Percentiles rank a stretch among this genome's conserved stretches.
phyloP scores from a whole-genome alignment of 495 filamentous ascomycete species.

The Cryomyces minteri region DNA sequence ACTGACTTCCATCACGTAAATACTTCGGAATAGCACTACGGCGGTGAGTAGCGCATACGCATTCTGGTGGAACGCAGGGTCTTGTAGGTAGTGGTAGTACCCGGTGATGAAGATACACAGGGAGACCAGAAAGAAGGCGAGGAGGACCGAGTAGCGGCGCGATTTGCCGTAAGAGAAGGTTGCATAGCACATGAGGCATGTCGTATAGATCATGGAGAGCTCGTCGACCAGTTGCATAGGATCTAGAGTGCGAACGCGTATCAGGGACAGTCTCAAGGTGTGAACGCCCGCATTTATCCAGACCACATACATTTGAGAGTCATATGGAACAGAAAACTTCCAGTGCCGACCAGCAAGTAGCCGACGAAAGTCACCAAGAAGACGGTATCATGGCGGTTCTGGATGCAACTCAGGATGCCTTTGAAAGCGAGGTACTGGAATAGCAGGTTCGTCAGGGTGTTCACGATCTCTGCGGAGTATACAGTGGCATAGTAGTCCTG shows the following conservation, averaged over 20 bases:
- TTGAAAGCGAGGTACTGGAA: slow-evolving; percentile 20
- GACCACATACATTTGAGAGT: slow-evolving; percentile 21
- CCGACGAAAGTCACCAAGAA: slow-evolving; percentile 23
- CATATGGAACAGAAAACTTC: slow-evolving; percentile 23
- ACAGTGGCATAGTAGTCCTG: slow-evolving; percentile 24
- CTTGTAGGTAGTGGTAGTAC: slow-evolving; percentile 87
- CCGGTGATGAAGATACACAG: slow-evolving; percentile 68
- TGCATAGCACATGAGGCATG: slow-evolving; percentile 80
- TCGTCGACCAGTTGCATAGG: slow-evolving; percentile 97
- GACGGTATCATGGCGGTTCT: slow-evolving; percentile 20
- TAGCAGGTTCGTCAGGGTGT: slow-evolving; percentile 23
- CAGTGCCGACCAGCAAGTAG: slow-evolving; percentile 21
- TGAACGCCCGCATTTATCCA: neutral
- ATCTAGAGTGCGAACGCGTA: slow-evolving; percentile 30
- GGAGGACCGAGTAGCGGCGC: slow-evolving; percentile 27
- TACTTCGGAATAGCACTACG: slow-evolving; percentile 55
- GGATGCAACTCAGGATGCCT: slow-evolving; percentile 19
- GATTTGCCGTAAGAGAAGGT: slow-evolving; percentile 61
- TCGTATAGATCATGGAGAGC: slow-evolving; percentile 95
- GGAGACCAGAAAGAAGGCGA: slow-evolving; percentile 40
- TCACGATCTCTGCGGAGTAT: slow-evolving; percentile 24
- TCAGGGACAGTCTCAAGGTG: neutral
- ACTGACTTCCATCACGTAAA: slow-evolving; percentile 78
- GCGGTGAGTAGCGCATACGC: slow-evolving; percentile 70
- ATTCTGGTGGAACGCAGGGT: slow-evolving; percentile 84